phyloP scores from a whole-genome alignment of 1,139 yeast genomes.

The Debaryomycetaceae sp. region DNA sequence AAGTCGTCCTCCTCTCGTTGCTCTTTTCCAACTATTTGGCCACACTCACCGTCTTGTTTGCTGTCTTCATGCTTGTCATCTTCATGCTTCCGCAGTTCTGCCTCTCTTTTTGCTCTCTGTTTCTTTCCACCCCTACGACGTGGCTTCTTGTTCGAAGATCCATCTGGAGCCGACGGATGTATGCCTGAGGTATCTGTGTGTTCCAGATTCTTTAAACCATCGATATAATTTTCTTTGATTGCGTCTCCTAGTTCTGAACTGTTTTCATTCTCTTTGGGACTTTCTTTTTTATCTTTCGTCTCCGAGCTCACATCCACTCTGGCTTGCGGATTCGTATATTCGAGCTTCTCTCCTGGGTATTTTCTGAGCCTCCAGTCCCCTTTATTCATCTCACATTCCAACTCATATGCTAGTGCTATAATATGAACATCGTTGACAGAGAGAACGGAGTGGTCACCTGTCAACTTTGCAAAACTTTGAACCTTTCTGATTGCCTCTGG shows the following conservation, averaged over 20 bases:
- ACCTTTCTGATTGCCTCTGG: conserved; percentile 62
- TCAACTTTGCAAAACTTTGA: conserved; percentile 70
- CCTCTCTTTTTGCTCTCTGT: conserved; percentile 56
- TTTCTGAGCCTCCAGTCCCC: conserved; percentile 71
- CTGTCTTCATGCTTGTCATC: conserved; percentile 8
- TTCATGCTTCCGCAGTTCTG: conserved; percentile 23
- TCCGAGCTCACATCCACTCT: conserved; percentile 20
- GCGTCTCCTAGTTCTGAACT: conserved; percentile 14
- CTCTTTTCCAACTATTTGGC: conserved; percentile 8
- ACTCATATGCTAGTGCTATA: conserved; percentile 84
- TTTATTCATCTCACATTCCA: conserved; percentile 66
- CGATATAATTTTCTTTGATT: background rate
- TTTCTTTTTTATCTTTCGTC: conserved; percentile 11
- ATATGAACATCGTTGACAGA: conserved; percentile 91
- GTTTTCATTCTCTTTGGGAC: conserved; percentile 7
- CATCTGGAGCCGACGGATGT: background rate
- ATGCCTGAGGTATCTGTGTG: background rate
- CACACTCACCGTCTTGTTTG: background rate
- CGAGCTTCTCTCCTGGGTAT: conserved; percentile 59
- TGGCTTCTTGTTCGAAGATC: conserved; percentile 31
- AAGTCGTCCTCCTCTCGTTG: conserved; percentile 6
- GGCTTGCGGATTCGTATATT: conserved; percentile 8
- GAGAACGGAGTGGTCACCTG: conserved; percentile 88
- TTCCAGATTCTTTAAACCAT: background rate
- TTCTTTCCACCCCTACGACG: conserved; percentile 64